Evolutionary conservation across 371 early-diverging fungal species (phyloP), one percentile per base, ranked within the genome.

Genomic region (Nematocida major): DNA sequence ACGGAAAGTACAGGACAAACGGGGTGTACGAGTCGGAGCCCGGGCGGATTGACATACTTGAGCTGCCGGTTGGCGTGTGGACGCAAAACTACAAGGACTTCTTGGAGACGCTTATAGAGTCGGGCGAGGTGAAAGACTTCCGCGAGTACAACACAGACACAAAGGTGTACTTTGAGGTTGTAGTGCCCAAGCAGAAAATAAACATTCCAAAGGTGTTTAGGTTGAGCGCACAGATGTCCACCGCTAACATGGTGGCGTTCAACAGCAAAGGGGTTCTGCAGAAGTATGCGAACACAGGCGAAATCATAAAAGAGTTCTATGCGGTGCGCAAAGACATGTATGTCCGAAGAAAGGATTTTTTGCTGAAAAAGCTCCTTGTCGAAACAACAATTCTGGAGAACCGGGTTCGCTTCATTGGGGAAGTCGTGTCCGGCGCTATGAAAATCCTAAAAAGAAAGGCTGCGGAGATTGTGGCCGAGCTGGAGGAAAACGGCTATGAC

Each of bases 231-330:
- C 82, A 87, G 2, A 86, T 96, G 26, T 68, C 88, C 13, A 90
- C 90, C 0, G 88, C 87, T 24, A 99, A 99, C 82, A 89, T 99
- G 89, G 95, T 97, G 2, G 95, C 94, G 81, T 97, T 97, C 84
- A 94, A 98, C 85, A 82, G 86, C 20, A 87, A 92, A 28, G 93
- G 92, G 2, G 88, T 90, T 22, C 88, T 99, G 62, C 89, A 89
- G 79, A 91, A 90, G 82, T 98, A 96, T 81, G 78, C 80, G 2
- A 86, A 85, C 0, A 85, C 92, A 1, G 88, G 89, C 67, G 92
- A 93, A 34, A 92, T 99, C 48, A 77, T 97, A 26, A 82, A 85
- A 59, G 97, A 97, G 67, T 97, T 96, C 83, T 98, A 90, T 81
- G 84, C 87, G 15, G 83, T 96, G 9, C 88, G 99, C 28, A 79